Conservation (phyloP, 208 protist genomes). For the Trypanosoma scelopori region DNA sequence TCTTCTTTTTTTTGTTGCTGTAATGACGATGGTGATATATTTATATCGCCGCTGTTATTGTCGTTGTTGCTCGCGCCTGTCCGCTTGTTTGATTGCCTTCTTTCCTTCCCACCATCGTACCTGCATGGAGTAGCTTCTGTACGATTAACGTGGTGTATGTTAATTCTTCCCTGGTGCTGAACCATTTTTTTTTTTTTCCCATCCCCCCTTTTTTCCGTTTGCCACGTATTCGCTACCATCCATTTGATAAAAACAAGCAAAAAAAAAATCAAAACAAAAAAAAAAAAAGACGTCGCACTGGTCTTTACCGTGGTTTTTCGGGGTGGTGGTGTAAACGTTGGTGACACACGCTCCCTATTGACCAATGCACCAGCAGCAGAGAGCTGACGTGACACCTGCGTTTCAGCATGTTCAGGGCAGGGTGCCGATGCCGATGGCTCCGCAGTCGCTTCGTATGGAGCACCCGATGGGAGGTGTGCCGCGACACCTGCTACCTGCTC, state of each 20-base stretch:
- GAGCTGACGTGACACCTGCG: background rate
- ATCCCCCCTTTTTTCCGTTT: background rate
- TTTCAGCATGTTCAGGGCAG: background rate
- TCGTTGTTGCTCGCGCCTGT: too few species aligned
- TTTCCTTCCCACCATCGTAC: too few species aligned
- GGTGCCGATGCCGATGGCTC: background rate
- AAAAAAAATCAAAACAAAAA: too few species aligned
- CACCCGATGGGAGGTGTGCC: background rate
- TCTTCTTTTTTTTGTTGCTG: too few species aligned
- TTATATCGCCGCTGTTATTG: too few species aligned
- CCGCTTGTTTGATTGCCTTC: too few species aligned
- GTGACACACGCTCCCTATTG: background rate
- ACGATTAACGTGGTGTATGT: background rate
- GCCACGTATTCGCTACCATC: background rate
- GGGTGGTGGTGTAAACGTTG: background rate
- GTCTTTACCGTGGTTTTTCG: background rate
- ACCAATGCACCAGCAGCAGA: slow-evolving; percentile 14
- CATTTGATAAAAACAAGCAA: too few species aligned
- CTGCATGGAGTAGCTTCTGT: background rate
- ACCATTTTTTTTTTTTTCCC: background rate
- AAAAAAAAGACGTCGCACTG: background rate
- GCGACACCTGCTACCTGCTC: background rate
- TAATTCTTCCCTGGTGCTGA: background rate
- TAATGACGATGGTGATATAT: too few species aligned
- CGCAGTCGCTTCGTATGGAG: background rate